Base-by-base conservation (phyloP, 164 flowering plant genomes). In the Brasenia schreberi region DNA sequence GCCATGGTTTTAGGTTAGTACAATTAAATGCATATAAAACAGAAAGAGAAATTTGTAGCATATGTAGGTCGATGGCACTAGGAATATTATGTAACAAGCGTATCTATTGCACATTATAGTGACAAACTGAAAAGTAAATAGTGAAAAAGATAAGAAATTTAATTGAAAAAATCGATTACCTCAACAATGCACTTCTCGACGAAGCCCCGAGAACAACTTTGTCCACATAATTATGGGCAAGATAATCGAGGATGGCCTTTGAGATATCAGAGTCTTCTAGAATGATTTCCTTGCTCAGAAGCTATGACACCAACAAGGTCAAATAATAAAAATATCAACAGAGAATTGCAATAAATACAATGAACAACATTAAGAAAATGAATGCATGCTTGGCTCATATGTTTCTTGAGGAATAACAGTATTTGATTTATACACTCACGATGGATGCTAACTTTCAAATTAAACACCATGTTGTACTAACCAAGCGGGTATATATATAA, bases 151-250 rank as follows among this genome's bases (percentile, higher is more conserved):
- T 33, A 33, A 33, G 39, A 33, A 33, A 1, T 33, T 33, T 4
- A 33, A 33, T 33, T 33, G 39, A 33, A 33, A 33, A 33, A 33
- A 1, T 1, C 4, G 39, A 33, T 33, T 69, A 88, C 94, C 83
- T 80, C 19, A 88, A 63, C 58, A 88, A 83, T 16, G 80, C 82
- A 74, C 76, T 71, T 59, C 67, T 68, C 0, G 85, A 61, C 0
- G 86, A 74, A 45, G 85, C 82, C 18, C 94, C 89, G 11, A 88
- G 69, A 49, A 88, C 84, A 72, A 88, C 70, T 53, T 68, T 77
- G 64, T 82, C 89, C 17, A 88, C 81, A 59, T 83, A 86, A 56
- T 78, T 73, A 67, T 81, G 65, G 58, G 84, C 65, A 61, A 70
- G 80, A 67, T 79, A 88, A 65, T 86, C 91, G 18, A 83, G 74